Percentiles rank a stretch among this genome's conserved stretches.
Conservation (phyloP, 495 filamentous ascomycete species). For the Chlorociboria aeruginascens region DNA sequence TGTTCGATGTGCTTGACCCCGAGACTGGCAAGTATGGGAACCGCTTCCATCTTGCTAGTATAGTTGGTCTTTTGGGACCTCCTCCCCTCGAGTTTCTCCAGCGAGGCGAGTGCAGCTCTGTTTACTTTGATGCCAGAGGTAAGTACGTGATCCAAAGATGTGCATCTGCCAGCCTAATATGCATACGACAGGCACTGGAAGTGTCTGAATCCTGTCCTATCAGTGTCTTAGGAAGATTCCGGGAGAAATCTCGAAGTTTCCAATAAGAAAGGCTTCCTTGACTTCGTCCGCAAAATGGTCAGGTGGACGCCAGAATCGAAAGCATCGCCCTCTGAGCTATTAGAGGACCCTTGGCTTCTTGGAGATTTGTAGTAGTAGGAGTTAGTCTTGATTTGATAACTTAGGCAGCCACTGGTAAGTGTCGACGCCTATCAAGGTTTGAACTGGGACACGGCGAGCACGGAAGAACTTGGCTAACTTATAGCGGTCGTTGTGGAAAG, state of each 20-base stretch:
- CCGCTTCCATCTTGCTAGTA: constrained; percentile 23
- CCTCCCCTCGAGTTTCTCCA: constrained; percentile 12
- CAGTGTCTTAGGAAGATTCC: constrained; percentile 5
- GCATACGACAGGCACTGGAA: constrained; percentile 10
- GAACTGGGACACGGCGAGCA: not conserved
- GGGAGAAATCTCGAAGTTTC: constrained; percentile 17
- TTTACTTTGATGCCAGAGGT: constrained; percentile 14
- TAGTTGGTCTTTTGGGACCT: constrained; percentile 24
- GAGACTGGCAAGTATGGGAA: constrained; percentile 14
- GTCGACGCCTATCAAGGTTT: not conserved
- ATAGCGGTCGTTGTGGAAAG: too few species aligned
- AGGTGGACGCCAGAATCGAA: constrained; percentile 36
- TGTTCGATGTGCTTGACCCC: constrained; percentile 14
- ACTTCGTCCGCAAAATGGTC: constrained; percentile 34
- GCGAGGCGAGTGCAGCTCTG: constrained; percentile 6
- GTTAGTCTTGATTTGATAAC: not conserved
- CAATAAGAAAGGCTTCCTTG: constrained; percentile 30
- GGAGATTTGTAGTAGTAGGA: not conserved
- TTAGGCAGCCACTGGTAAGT: not conserved
- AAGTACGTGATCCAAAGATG: constrained; percentile 8
- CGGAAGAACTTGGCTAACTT: too few species aligned
- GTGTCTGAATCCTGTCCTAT: constrained; percentile 9
- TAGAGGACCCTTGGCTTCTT: constrained; percentile 29
- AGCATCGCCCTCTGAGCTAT: constrained; percentile 29
- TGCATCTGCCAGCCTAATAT: constrained; percentile 8